Evolutionary conservation across 2,329 filamentous ascomycete genomes (phyloP).

Genomic region (Eutypella sp.): DNA sequence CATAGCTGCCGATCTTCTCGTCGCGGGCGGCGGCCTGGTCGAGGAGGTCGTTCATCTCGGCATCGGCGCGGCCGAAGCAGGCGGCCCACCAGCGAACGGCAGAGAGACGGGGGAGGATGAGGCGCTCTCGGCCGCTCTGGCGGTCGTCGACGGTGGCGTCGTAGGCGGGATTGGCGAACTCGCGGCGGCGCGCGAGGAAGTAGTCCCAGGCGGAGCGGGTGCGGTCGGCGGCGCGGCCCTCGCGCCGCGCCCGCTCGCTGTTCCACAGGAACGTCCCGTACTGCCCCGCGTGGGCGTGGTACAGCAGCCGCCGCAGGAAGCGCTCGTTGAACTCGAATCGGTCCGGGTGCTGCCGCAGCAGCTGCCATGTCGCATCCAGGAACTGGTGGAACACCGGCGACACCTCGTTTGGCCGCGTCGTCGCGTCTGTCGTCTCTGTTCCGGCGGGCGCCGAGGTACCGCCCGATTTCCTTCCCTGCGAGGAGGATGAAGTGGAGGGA

Average conservation of each 20-base stretch:
- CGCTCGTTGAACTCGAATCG: conserved; percentile 96
- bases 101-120: conserved; percentile 72
- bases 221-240: conserved; percentile 61
- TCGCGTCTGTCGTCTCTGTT: conserved; percentile 30
- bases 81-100: conserved; percentile 94
- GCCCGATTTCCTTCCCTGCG: conserved; percentile 29
- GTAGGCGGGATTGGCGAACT: conserved; percentile 81
- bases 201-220: conserved; percentile 95
- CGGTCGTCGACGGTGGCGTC: conserved; percentile 72
- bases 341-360: conserved; percentile 77
- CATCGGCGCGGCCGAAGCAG: conserved; percentile 76
- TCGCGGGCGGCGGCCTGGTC: conserved; percentile 47
- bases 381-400: conserved; percentile 98
- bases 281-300: conserved; percentile 92
- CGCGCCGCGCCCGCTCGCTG: conserved; percentile 80
- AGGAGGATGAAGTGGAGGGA: too few species aligned
- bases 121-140: conserved; percentile 70
- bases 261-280: conserved; percentile 97
- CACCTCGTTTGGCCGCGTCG: conserved; percentile 82
- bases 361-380: conserved; percentile 87
- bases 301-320: conserved; percentile 81
- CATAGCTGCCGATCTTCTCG: conserved; percentile 33
- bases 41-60: conserved; percentile 81
- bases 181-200: conserved; percentile 72
- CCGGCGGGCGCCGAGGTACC: conserved; percentile 43